phyloP scores from a whole-genome alignment of 2,329 filamentous ascomycete genomes.

The Nectriaceae sp. region DNA sequence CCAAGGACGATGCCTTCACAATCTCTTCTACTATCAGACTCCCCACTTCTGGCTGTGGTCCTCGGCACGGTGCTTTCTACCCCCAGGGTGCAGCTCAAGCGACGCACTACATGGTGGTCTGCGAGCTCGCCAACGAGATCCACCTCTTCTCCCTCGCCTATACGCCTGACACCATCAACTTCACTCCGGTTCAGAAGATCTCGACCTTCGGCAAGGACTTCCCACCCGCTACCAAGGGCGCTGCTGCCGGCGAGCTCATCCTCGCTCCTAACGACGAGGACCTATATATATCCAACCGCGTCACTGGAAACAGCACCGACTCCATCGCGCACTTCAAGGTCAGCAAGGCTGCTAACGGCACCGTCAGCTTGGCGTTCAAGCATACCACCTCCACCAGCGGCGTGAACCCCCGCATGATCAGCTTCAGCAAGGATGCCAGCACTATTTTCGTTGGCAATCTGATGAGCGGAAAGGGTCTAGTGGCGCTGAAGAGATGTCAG shows the following conservation, averaged over 20 bases:
- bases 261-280: conserved; percentile 43
- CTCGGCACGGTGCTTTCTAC: conserved; percentile 10
- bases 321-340: conserved; percentile 49
- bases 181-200: conserved; percentile 39
- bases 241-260: conserved; percentile 47
- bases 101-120: conserved; percentile 18
- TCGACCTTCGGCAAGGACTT: conserved; percentile 42
- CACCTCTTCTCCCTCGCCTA: conserved; percentile 9
- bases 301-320: conserved; percentile 47
- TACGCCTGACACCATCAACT: conserved; percentile 33
- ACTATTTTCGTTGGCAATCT: conserved; percentile 52
- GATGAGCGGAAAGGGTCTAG: conserved; percentile 41
- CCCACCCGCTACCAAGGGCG: conserved; percentile 36
- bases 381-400: conserved; percentile 39
- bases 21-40: conserved; percentile 38
- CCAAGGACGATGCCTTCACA: conserved; percentile 40
- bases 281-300: conserved; percentile 54
- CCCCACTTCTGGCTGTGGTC: conserved; percentile 23
- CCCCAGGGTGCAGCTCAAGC: conserved; percentile 1
- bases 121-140: conserved; percentile 15
- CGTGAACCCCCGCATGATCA: conserved; percentile 49
- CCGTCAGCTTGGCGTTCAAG: conserved; percentile 35
- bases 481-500: conserved; percentile 37
- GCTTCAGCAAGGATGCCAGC: conserved; percentile 35
- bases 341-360: conserved; percentile 19